Evolutionary conservation across 192 early-diverging fungal genomes (phyloP), one percentile per base, ranked within the genome.

Genomic region (Chytriomyces sp.): DNA sequence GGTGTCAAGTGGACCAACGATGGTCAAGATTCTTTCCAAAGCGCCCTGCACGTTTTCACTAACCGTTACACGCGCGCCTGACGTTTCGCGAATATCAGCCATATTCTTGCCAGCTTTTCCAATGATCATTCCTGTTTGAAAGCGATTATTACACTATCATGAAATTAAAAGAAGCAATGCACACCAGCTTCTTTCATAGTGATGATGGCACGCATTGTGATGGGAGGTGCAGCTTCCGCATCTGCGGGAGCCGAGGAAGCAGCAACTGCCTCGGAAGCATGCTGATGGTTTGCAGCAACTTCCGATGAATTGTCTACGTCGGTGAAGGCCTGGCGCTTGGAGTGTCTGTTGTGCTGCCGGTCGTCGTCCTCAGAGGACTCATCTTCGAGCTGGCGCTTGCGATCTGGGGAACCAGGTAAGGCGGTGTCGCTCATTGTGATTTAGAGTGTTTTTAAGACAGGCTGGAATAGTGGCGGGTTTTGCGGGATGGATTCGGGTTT

Each of bases 41-140:
- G 95, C 92, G 70, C 91, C 91, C 40, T 89, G 88, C 25, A 95
- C 89, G 8, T 91, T 90, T 80, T 95, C 95, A 61, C 92, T 94
- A 65, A 99, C 95, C 52, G 91, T 94, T 22, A 96, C 93, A 70
- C 91, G 92, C 71, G 95, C 94, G 70, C 92, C 92, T 69, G 91
- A 91, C 14, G 68, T 25, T 30, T 92, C 89, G 59, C 97, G 88
- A 63, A 99, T 86, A 56, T 95, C 92, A 34, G 92, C 91, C 5
- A 98, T 92, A 81, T 93, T 94, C 76, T 89, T 89, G 32, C 96
- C 96, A 63, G 87, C 88, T 25, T 79, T 79, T 32, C 82, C 85
- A 75, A 88, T 89, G 69, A 93, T 87, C 39, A 93, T 86, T 4
- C 68, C 62, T 64, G 39, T n/a, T n/a, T n/a, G n/a, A n/a, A n/a